Conservation (phyloP, 495 filamentous ascomycete genomes). For the Podospora fimiseda region DNA sequence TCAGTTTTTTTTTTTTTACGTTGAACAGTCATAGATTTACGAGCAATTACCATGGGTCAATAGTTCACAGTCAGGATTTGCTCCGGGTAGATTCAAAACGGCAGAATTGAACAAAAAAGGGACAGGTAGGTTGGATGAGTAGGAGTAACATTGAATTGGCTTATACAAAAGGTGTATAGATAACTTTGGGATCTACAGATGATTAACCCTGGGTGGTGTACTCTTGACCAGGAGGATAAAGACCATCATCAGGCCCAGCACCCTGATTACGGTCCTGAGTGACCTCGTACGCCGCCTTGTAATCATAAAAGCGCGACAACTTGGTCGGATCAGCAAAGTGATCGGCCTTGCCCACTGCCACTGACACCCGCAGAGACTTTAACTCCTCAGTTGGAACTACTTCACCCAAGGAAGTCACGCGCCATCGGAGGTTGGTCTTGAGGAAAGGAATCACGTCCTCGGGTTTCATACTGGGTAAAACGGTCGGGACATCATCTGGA, state of each 20-base stretch:
- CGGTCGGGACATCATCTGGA: background rate
- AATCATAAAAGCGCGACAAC: constrained; percentile 1
- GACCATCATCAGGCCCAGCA: constrained; percentile 3
- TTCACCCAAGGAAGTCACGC: background rate
- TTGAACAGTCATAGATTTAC: no score
- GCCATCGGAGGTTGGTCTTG: constrained; percentile 4
- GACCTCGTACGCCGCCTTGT: background rate
- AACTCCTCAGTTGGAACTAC: background rate
- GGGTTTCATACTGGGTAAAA: constrained; percentile 1
- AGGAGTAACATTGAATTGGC: no score
- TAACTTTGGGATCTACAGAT: no score
- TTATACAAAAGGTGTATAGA: no score
- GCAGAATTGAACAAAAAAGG: no score
- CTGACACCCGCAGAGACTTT: background rate
- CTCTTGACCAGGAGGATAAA: constrained; percentile 1
- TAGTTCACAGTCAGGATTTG: no score
- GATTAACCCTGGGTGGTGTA: no score
- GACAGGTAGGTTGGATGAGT: no score
- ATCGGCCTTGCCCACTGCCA: constrained; percentile 2
- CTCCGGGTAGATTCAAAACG: no score
- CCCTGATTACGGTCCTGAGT: background rate
- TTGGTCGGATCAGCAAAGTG: constrained; percentile 3
- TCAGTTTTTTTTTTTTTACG: no score
- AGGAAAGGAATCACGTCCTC: constrained; percentile 1
- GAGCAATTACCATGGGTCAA: no score